Percentiles rank a stretch among this genome's conserved stretches.
Conservation (phyloP, 306 rosid genomes). For the Lablab purpureus region DNA sequence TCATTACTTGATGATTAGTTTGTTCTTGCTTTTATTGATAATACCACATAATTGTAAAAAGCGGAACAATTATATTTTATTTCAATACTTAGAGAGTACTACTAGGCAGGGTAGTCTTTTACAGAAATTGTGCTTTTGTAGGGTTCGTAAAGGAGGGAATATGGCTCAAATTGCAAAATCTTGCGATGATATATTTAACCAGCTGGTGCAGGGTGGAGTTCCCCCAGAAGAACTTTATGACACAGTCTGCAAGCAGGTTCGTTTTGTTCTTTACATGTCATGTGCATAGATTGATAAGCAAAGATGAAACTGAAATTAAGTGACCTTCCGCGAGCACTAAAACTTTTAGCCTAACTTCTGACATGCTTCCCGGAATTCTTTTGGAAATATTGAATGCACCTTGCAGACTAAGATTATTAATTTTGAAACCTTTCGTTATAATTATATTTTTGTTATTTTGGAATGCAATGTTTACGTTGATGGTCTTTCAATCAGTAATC, state of each 20-base stretch:
- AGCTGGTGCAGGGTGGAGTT: conserved; percentile 84
- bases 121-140: conserved; percentile 45
- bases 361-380: neutral
- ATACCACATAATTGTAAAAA: conserved; percentile 18
- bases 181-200: conserved; percentile 83
- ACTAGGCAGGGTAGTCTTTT: conserved; percentile 4
- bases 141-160: conserved; percentile 83
- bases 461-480: conserved; percentile 3
- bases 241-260: conserved; percentile 92
- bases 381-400: conserved; percentile 12
- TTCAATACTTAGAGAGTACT: neutral
- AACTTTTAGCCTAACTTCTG: neutral
- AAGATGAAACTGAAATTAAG: neutral
- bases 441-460: conserved; percentile 1
- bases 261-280: conserved; percentile 15
- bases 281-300: conserved; percentile 23
- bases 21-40: conserved; percentile 30
- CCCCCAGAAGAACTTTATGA: conserved; percentile 76
- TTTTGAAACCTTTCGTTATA: neutral
- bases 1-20: neutral
- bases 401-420: neutral
- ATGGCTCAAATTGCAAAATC: conserved; percentile 70
- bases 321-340: neutral
- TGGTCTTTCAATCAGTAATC: conserved; percentile 23
- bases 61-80: conserved; percentile 11